phyloP scores from a whole-genome alignment of 768 basidiomycete species.

The Tulasnella calospora region DNA sequence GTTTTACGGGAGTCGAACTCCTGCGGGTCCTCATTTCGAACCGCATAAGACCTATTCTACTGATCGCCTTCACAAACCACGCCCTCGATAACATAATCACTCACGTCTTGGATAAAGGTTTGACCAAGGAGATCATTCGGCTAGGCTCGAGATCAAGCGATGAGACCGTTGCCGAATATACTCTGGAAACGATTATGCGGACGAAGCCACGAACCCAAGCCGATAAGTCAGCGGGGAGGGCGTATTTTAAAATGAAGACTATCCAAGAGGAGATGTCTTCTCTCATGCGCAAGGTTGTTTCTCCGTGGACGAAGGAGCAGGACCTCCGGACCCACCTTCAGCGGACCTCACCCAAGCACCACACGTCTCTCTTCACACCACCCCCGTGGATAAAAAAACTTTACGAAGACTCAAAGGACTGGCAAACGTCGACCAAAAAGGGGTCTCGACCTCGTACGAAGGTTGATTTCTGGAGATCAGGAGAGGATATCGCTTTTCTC shows the following conservation, averaged over 20 bases:
- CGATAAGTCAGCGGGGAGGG: slow-evolving; percentile 36
- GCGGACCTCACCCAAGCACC: slow-evolving; percentile 48
- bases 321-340: slow-evolving; percentile 45
- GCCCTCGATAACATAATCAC: slow-evolving; percentile 69
- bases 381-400: slow-evolving; percentile 47
- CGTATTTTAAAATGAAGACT: slow-evolving; percentile 42
- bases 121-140: slow-evolving; percentile 61
- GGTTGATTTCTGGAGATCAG: slow-evolving; percentile 52
- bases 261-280: slow-evolving; percentile 46
- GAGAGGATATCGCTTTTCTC: slow-evolving; percentile 46
- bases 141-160: slow-evolving; percentile 48
- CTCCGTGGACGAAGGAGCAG: slow-evolving; percentile 37
- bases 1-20: slow-evolving; percentile 65
- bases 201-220: background rate
- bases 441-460: background rate
- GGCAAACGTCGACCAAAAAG: background rate
- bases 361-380: slow-evolving; percentile 41
- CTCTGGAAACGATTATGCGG: background rate
- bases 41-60: slow-evolving; percentile 49
- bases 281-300: slow-evolving; percentile 45
- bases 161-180: slow-evolving; percentile 21
- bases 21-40: slow-evolving; percentile 59
- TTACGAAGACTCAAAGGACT: slow-evolving; percentile 25
- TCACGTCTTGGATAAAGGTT: slow-evolving; percentile 57
- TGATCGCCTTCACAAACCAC: slow-evolving; percentile 71